Base-by-base conservation (phyloP, 768 basidiomycete genomes). In the Pluteus cervinus region DNA sequence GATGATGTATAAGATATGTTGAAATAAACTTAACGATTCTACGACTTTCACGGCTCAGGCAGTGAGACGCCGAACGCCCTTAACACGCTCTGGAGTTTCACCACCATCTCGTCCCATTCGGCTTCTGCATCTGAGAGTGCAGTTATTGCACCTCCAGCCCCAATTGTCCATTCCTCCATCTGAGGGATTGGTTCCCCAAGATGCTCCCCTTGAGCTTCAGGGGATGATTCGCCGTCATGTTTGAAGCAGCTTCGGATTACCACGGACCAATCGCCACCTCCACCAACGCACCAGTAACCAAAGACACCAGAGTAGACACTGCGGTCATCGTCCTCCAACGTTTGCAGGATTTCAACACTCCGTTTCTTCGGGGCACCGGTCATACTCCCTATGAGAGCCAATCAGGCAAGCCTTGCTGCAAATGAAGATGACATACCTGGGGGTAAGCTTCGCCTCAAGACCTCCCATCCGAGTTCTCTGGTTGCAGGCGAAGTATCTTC, bases 291-390 rank as follows among this genome's bases (percentile, higher is more conserved):
- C 78, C 89, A 88, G 54, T 93, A 98, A 2, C 93, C 93, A 43
- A 92, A 82, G 4, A 90, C 86, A 22, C 93, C 92, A 14, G 93
- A 96, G 54, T 98, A 98, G 12, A 92, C 65, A 18, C 79, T 74
- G 20, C 93, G 75, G 32, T 81, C 73, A 28, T 69, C 56, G 31
- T 70, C 73, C 57, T 97, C 93, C 2, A 96, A 70, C 1, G 66
- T 67, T 44, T 87, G 85, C 6, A 98, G 69, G 24, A 98, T 81
- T 58, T 96, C 86, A 6, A 96, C 82, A 39, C 86, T 89, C 22
- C 93, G 81, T 50, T 94, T 84, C 64, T 97, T 98, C 0, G 93
- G 93, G 0, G 93, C 93, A 24, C 93, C 93, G 2, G 93, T 97
- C 93, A 98, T 98, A 42, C 89, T 92, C 1, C 91, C 90, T 92